These are phyloP conservation scores for Aspergillus leporis DNA, from an alignment of 495 filamentous ascomycete species.

Conservation along the genomic window DNA sequence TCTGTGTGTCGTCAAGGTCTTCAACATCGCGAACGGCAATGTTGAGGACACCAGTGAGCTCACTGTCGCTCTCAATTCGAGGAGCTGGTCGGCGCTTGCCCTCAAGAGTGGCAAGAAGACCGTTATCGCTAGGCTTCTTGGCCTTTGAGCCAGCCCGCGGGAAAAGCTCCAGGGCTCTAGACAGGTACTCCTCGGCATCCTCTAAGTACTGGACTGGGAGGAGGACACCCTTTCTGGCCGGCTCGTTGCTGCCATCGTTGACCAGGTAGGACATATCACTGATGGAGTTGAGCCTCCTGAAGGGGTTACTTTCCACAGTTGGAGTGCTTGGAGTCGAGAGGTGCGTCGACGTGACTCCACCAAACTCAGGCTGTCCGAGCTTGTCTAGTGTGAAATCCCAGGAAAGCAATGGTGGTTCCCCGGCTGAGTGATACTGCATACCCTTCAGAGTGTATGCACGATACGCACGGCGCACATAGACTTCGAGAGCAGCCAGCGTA, in stretches of 20 bases:
- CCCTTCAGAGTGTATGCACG: constrained; percentile 88
- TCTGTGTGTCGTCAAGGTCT: constrained; percentile 79
- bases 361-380: constrained; percentile 86
- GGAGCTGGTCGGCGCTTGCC: constrained; percentile 65
- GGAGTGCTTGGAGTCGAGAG: constrained; percentile 89
- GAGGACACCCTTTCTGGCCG: constrained; percentile 89
- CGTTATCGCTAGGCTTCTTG: constrained; percentile 40
- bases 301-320: constrained; percentile 58
- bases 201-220: constrained; percentile 90
- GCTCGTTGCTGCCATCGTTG: constrained; percentile 65
- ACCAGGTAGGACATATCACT: constrained; percentile 92
- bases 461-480: constrained; percentile 95
- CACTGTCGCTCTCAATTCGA: constrained; percentile 60
- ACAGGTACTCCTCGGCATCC: constrained; percentile 83
- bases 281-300: constrained; percentile 86
- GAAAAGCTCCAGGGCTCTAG: constrained; percentile 79
- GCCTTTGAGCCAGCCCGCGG: constrained; percentile 53
- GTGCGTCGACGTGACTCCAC: constrained; percentile 69
- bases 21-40: constrained; percentile 90
- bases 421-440: constrained; percentile 79
- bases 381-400: constrained; percentile 97
- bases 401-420: constrained; percentile 77
- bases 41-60: constrained; percentile 87
- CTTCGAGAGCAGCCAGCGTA: constrained; percentile 87
- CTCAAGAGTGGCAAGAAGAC: constrained; percentile 70